These are phyloP conservation scores for Discostella stelligeroides DNA, from an alignment of 108 stramenopile genomes.

Conservation along the genomic window DNA sequence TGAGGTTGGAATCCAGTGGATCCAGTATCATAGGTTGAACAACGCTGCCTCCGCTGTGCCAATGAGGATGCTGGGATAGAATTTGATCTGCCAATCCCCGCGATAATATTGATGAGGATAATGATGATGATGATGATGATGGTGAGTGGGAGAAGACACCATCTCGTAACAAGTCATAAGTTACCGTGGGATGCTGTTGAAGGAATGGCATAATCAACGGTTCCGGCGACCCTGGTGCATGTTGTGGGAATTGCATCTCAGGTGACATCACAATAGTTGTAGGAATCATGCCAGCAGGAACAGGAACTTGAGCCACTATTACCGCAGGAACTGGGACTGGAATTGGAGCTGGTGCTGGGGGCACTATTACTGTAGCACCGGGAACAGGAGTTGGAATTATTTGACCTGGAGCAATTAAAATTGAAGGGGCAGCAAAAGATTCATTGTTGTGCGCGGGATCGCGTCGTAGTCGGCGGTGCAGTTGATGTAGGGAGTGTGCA, in stretches of 20 bases:
- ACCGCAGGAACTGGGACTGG: neutral
- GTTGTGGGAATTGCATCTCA: neutral
- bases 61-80: neutral
- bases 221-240: neutral
- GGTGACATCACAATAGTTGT: no score
- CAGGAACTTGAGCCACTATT: neutral
- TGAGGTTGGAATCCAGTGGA: neutral
- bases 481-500: constrained; percentile 15
- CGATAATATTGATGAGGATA: no score
- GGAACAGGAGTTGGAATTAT: neutral
- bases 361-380: neutral
- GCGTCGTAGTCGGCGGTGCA: no score
- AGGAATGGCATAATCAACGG: neutral
- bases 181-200: no score
- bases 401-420: no score
- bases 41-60: neutral
- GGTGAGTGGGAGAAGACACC: neutral
- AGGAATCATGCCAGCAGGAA: neutral
- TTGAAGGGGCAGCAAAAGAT: no score
- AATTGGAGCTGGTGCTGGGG: neutral
- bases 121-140: neutral
- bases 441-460: no score
- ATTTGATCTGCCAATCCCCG: neutral
- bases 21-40: neutral
- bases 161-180: no score